Conservation (phyloP, 2,329 filamentous ascomycete species). For the Aspergillus sp. region DNA sequence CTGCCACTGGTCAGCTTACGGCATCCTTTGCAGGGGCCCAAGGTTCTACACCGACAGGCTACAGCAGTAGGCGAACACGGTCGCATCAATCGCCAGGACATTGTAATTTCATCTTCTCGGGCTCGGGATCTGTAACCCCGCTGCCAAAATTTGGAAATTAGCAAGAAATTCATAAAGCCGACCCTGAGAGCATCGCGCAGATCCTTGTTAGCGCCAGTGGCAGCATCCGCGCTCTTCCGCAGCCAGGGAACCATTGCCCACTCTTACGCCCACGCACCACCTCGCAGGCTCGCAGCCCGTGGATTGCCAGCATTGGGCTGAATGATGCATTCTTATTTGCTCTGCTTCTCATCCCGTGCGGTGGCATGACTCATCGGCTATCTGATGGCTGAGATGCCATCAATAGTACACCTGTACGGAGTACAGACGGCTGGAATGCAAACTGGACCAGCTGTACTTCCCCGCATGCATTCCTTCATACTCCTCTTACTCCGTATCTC, state of each 20-base stretch:
- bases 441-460: background rate
- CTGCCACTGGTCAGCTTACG: too few relatives aligned
- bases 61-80: too few relatives aligned
- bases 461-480: background rate
- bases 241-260: background rate
- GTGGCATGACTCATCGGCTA: constrained; percentile 9
- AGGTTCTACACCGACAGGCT: too few relatives aligned
- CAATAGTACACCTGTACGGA: too few relatives aligned
- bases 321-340: constrained; percentile 1
- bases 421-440: background rate
- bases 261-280: background rate
- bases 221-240: background rate
- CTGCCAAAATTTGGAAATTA: background rate
- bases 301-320: background rate
- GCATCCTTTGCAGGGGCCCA: too few relatives aligned
- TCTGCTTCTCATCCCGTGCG: background rate
- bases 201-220: background rate
- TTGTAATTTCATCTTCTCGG: too few relatives aligned
- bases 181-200: too few relatives aligned
- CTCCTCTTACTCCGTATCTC: too few relatives aligned
- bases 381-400: too few relatives aligned
- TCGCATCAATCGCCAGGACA: too few relatives aligned
- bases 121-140: too few relatives aligned
- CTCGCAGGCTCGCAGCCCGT: background rate
- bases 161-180: background rate